A percentile compares a stretch with the other conserved stretches of the same genome.
These are phyloP conservation scores for Agrocybe pediades DNA, from an alignment of 768 basidiomycete genomes.

Conservation along the genomic window DNA sequence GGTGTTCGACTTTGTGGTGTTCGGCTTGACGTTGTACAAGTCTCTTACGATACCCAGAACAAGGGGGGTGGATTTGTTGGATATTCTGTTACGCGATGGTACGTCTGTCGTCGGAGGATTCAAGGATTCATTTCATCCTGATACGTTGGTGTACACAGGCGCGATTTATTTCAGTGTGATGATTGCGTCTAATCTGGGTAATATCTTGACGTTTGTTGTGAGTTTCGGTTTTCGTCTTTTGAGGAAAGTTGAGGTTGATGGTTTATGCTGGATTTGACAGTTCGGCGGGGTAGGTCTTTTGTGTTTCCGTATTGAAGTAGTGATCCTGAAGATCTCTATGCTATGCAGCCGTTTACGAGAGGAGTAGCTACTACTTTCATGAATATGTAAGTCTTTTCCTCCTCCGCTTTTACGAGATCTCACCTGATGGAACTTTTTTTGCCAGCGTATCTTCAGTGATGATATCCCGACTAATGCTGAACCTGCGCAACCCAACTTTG, in stretches of 20 bases:
- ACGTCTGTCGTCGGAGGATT: conserved; percentile 30
- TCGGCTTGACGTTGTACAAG: conserved; percentile 42
- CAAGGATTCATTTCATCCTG: conserved; percentile 34
- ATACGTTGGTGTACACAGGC: background rate
- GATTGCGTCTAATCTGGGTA: conserved; percentile 33
- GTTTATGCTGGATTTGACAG: conserved; percentile 28
- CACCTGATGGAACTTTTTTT: too few species aligned
- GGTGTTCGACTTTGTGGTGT: conserved; percentile 40
- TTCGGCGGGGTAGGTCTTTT: conserved; percentile 19
- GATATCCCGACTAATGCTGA: conserved; percentile 42
- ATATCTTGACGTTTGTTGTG: conserved; percentile 41
- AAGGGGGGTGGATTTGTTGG: conserved; percentile 27
- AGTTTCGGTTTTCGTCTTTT: conserved; percentile 8
- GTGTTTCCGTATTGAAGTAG: too few species aligned
- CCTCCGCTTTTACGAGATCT: background rate
- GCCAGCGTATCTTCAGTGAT: conserved; percentile 39
- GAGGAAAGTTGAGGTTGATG: background rate
- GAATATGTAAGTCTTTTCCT: conserved; percentile 31
- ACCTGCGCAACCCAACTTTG: conserved; percentile 36
- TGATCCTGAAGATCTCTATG: too few species aligned
- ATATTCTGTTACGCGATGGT: conserved; percentile 43
- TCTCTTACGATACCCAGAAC: conserved; percentile 27
- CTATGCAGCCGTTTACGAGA: conserved; percentile 33
- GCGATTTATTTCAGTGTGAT: conserved; percentile 29
- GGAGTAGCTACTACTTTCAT: conserved; percentile 34